A percentile compares a stretch with the other conserved stretches of the same genome.
phyloP scores from a whole-genome alignment of 2,329 filamentous ascomycete species.

The Saccharata proteae region DNA sequence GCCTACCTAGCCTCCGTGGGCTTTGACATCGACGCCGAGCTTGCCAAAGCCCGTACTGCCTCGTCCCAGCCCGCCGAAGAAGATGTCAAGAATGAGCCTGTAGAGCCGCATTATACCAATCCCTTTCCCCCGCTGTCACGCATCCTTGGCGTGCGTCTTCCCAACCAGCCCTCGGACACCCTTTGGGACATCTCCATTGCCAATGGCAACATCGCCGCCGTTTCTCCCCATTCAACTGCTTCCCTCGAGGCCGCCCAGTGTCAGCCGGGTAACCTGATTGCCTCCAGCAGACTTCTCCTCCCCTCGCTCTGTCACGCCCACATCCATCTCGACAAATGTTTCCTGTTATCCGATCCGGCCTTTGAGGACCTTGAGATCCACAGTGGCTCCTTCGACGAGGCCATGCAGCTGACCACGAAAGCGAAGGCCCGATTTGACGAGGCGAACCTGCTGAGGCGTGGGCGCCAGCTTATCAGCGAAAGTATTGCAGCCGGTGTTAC shows the following conservation, averaged over 20 bases:
- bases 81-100: too few relatives aligned
- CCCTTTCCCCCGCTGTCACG: slow-evolving; percentile 11
- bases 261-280: slow-evolving; percentile 27
- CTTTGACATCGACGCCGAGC: slow-evolving; percentile 22
- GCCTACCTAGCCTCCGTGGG: slow-evolving; percentile 11
- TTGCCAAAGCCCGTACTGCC: slow-evolving; percentile 17
- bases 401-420: slow-evolving; percentile 43
- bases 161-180: slow-evolving; percentile 16
- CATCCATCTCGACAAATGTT: slow-evolving; percentile 59
- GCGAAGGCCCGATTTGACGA: slow-evolving; percentile 53
- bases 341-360: slow-evolving; percentile 44
- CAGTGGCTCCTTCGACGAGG: slow-evolving; percentile 53
- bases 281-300: slow-evolving; percentile 29
- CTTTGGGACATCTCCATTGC: slow-evolving; percentile 26
- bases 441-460: slow-evolving; percentile 51
- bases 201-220: slow-evolving; percentile 21
- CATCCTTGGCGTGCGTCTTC: slow-evolving; percentile 23
- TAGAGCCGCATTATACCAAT: slow-evolving; percentile 1
- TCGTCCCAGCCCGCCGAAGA: not conserved
- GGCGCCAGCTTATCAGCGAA: slow-evolving; percentile 52
- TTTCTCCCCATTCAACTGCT: too few relatives aligned
- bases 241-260: slow-evolving; percentile 15
- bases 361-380: slow-evolving; percentile 49
- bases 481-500: slow-evolving; percentile 55
- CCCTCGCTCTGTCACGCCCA: slow-evolving; percentile 59